Evolutionary conservation across 345 rosid species (phyloP).

Genomic region (Boechera divaricarpa): DNA sequence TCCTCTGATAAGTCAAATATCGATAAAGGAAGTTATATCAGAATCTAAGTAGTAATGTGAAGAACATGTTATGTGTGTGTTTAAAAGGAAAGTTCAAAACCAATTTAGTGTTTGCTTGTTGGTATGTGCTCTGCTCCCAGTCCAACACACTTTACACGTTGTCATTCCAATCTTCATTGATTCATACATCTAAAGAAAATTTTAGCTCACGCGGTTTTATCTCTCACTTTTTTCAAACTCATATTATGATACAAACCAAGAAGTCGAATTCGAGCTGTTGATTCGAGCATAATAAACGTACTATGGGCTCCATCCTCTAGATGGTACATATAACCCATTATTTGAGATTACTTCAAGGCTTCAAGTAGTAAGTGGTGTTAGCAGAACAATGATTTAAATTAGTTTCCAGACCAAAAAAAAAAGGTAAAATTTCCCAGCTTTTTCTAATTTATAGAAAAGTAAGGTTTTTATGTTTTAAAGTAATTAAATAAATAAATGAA

Average conservation of each 20-base stretch:
- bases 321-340: too few relatives aligned
- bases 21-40: neutral
- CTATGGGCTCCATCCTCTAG: neutral
- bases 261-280: neutral
- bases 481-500: too few relatives aligned
- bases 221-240: neutral
- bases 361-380: neutral
- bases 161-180: neutral
- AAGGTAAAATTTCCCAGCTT: too few relatives aligned
- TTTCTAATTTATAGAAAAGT: too few relatives aligned
- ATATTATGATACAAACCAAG: neutral
- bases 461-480: too few relatives aligned
- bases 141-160: slow-evolving; percentile 34
- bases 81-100: slow-evolving; percentile 38
- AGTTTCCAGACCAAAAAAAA: too few relatives aligned
- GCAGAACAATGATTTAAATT: too few relatives aligned
- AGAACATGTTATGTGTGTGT: slow-evolving; percentile 39
- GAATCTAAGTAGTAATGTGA: slow-evolving; percentile 32
- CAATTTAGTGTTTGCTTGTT: slow-evolving; percentile 33
- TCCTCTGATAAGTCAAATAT: slow-evolving; percentile 22
- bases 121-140: slow-evolving; percentile 7
- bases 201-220: slow-evolving; percentile 11
- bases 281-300: slow-evolving; percentile 3
- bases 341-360: neutral
- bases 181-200: slow-evolving; percentile 6